Evolutionary conservation across 2,329 filamentous ascomycete genomes (phyloP).

Genomic region (Setomelanomma holmii): DNA sequence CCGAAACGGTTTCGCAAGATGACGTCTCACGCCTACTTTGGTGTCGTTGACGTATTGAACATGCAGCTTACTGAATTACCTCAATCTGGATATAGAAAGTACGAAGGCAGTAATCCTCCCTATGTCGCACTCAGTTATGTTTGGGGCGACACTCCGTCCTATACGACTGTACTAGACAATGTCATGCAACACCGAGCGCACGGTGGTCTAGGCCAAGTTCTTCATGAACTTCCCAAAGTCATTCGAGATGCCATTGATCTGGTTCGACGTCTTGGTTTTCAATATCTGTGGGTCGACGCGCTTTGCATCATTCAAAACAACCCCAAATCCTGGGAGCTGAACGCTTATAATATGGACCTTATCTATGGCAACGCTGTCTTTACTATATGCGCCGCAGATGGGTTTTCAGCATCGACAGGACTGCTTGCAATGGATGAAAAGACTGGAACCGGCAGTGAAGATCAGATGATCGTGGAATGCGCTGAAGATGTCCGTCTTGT

Average conservation of each 20-base stretch:
- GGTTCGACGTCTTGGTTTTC: conserved; percentile 6
- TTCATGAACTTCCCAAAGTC: conserved; percentile 4
- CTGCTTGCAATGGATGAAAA: conserved; percentile 5
- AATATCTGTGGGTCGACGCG: conserved; percentile 21
- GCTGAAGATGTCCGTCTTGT: neutral
- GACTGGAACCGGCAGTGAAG: neutral
- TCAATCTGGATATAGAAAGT: neutral
- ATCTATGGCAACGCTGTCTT: conserved; percentile 44
- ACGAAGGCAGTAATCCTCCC: no score
- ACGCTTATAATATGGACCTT: conserved; percentile 38
- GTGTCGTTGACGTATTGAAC: neutral
- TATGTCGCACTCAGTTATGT: neutral
- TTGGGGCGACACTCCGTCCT: neutral
- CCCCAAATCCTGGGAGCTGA: conserved; percentile 29
- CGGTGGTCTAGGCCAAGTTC: neutral
- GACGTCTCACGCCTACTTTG: neutral
- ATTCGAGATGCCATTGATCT: conserved; percentile 11
- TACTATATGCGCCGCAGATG: conserved; percentile 47
- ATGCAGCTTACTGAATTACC: neutral
- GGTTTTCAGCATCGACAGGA: conserved; percentile 13
- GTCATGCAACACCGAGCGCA: neutral
- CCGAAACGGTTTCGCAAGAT: neutral
- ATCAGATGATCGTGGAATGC: neutral
- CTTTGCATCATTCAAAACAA: conserved; percentile 19
- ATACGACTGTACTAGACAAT: neutral